phyloP scores from a whole-genome alignment of 305 asterid genomes.

The Plantago coronopus region DNA sequence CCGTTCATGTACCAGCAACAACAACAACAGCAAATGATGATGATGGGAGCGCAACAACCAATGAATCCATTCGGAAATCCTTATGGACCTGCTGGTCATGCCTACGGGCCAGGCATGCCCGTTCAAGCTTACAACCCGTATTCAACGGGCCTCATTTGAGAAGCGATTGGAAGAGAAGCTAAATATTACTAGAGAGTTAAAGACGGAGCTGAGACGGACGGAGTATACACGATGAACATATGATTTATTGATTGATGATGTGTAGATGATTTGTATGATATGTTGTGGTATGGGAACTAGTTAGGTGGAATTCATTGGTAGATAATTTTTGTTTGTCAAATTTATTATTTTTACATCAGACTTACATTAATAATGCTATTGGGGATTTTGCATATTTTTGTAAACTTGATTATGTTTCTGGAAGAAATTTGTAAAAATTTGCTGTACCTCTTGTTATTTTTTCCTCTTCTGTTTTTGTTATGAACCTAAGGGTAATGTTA shows the following conservation, averaged over 20 bases:
- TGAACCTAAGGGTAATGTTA: too few relatives aligned
- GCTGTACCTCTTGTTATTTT: neutral
- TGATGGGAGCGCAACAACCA: constrained; percentile 52
- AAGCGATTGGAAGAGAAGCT: neutral
- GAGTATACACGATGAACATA: neutral
- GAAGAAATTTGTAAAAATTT: too few relatives aligned
- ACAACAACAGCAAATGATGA: constrained; percentile 62
- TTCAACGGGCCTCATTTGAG: constrained; percentile 59
- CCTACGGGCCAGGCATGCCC: constrained; percentile 63
- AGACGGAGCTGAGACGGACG: constrained; percentile 14
- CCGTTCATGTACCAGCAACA: constrained; percentile 58
- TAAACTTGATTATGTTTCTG: constrained; percentile 25
- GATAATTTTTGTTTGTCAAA: constrained; percentile 17
- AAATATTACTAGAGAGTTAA: constrained; percentile 19
- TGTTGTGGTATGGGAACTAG: constrained; percentile 40
- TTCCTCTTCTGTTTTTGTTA: too few relatives aligned
- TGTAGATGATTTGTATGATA: constrained; percentile 40
- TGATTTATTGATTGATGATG: constrained; percentile 20
- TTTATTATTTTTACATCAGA: constrained; percentile 29
- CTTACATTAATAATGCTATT: constrained; percentile 26
- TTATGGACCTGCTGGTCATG: constrained; percentile 43
- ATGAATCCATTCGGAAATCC: constrained; percentile 67
- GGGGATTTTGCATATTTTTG: constrained; percentile 26
- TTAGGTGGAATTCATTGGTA: constrained; percentile 47
- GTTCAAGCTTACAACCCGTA: constrained; percentile 70